Percentiles rank a stretch among this genome's conserved stretches.
Evolutionary conservation across 31 red algal species (phyloP).

Genomic region (Pterothamnion heteromorphum): DNA sequence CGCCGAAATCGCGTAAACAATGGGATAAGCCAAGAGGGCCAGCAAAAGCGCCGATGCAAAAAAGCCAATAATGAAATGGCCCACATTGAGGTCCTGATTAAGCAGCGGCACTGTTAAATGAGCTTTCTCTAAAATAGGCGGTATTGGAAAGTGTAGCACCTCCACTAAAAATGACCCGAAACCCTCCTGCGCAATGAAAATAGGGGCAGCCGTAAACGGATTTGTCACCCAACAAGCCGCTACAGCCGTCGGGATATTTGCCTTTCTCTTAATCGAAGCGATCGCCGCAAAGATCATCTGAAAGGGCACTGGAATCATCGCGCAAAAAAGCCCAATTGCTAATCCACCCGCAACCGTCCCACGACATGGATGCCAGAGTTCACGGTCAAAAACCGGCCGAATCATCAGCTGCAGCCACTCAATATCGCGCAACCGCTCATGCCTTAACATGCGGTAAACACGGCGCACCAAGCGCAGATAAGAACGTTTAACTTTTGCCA

Average conservation of each 20-base stretch:
- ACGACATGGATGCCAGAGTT: not conserved
- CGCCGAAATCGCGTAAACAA: not conserved
- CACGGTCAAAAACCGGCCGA: not conserved
- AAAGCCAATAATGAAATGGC: not conserved
- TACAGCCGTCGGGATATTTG: not conserved
- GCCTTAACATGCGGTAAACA: not conserved
- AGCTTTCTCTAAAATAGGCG: not conserved
- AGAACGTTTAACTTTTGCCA: too few species aligned
- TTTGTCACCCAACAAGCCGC: slow-evolving; percentile 14
- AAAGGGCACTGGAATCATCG: not conserved
- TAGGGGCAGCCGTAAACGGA: not conserved
- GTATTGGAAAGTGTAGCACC: not conserved
- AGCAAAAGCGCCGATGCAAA: not conserved
- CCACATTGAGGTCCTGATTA: not conserved
- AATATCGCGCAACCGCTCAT: not conserved
- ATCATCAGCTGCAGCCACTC: not conserved
- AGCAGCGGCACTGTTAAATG: not conserved
- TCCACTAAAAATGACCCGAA: not conserved
- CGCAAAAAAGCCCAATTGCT: not conserved
- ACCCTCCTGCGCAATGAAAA: not conserved
- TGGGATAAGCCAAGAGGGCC: not conserved
- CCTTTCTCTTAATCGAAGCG: not conserved
- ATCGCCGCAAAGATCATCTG: slow-evolving; percentile 2
- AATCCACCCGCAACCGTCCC: not conserved
- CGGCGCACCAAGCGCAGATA: not conserved